Base-by-base conservation (phyloP, 1,284 basidiomycete genomes). In the Somion occarium region DNA sequence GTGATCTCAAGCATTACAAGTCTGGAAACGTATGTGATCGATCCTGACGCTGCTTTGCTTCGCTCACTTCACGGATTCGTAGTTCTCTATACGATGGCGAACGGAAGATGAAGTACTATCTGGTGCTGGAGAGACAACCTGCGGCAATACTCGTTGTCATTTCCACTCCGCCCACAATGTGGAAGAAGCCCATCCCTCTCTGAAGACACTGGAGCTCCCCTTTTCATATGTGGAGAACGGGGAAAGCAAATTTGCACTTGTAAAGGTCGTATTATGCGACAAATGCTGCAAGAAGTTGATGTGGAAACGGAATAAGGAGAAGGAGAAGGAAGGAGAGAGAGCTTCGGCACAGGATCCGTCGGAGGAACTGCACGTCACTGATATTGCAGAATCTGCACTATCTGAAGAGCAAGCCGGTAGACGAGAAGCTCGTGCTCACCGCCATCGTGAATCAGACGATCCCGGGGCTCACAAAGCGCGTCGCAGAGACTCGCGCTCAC, bases 1-100 rank as follows among this genome's bases (percentile, higher is more conserved):
- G 93, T 64, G 91, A 97, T 69, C 72, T 97, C 56, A 96, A 96
- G 69, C 93, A 96, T 65, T 96, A 89, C 76, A 95, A 93, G 70
- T 85, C 88, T 0, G 90, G 91, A n/a, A 86, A 88, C 53, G 90
- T 92, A 44, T 46, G 74, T 59, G 13, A 3, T 25, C 38, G 26
- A 3, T 13, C 43, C 26, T 15, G 19, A 15, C 26, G 37, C 23
- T 15, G 15, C 11, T 22, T 9, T 43, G 5, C 39, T 13, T 24
- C 19, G 24, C 22, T 9, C 13, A 5, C 3, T 23, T 45, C 49
- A 46, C 9, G 46, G 38, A 19, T 52, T 24, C 25, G 41, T 42
- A 93, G 83, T 86, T 97, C 64, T 84, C 93, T 0, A 73, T 97
- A 3, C 83, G 94, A 3, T 98, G 94, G 93, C 78, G 93, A 27